phyloP scores from a whole-genome alignment of 768 basidiomycete species.

The Neoboletus brunneissimus region DNA sequence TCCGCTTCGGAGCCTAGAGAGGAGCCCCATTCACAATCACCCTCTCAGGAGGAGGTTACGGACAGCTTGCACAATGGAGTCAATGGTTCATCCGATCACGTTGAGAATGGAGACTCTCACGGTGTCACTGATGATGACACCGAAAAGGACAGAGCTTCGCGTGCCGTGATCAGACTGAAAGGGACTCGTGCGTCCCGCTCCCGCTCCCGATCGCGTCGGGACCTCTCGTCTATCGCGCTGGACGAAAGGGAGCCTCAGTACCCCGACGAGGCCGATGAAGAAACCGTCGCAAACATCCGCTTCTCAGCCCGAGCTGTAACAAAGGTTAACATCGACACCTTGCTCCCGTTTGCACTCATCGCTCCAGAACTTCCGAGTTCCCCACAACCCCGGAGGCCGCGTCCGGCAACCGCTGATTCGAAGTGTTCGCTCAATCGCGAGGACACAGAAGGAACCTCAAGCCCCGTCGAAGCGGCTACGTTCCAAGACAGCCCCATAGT shows the following conservation, averaged over 20 bases:
- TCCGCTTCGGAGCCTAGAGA: slow-evolving; percentile 39
- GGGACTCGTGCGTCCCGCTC: slow-evolving; percentile 51
- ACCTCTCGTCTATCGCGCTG: slow-evolving; percentile 56
- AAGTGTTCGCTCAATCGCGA: slow-evolving; percentile 13
- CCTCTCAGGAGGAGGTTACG: slow-evolving; percentile 14
- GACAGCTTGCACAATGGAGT: slow-evolving; percentile 27
- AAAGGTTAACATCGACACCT: slow-evolving; percentile 51
- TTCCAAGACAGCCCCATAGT: slow-evolving; percentile 36
- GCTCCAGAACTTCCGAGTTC: slow-evolving; percentile 58
- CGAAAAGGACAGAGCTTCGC: slow-evolving; percentile 54
- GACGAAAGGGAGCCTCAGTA: slow-evolving; percentile 55
- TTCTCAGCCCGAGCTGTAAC: slow-evolving; percentile 72
- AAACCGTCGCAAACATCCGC: slow-evolving; percentile 71
- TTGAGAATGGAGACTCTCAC: slow-evolving; percentile 22
- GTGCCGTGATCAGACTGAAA: slow-evolving; percentile 72
- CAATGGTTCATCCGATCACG: slow-evolving; percentile 32
- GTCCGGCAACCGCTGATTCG: slow-evolving; percentile 21
- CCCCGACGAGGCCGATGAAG: slow-evolving; percentile 59
- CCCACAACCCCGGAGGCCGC: slow-evolving; percentile 29
- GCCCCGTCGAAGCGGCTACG: slow-evolving; percentile 33
- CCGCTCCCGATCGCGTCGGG: slow-evolving; percentile 71
- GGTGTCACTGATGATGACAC: slow-evolving; percentile 40
- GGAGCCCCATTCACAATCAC: slow-evolving; percentile 8
- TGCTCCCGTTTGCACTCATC: slow-evolving; percentile 80
- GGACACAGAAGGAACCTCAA: slow-evolving; percentile 17